Evolutionary conservation across 2,329 filamentous ascomycete genomes (phyloP).

Genomic region (Microsporum ferrugineum): DNA sequence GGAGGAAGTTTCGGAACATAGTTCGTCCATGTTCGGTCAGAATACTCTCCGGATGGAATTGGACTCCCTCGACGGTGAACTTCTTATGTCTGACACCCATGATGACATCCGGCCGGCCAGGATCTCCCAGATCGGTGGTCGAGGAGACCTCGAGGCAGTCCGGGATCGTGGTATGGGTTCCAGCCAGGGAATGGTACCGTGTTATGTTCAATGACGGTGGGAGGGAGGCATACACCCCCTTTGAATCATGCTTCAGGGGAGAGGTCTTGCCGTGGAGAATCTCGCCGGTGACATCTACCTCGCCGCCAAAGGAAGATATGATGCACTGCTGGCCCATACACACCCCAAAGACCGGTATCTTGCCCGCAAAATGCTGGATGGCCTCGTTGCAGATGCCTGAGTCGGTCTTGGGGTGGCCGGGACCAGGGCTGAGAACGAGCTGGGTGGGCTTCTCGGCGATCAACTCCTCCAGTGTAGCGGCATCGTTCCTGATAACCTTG

Average conservation of each 20-base stretch:
- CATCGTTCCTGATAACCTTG: slow-evolving; percentile 82
- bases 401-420: slow-evolving; percentile 82
- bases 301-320: slow-evolving; percentile 82
- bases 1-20: slow-evolving; percentile 89
- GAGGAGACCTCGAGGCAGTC: slow-evolving; percentile 79
- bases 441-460: slow-evolving; percentile 79
- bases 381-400: slow-evolving; percentile 88
- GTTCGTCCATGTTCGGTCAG: slow-evolving; percentile 74
- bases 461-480: slow-evolving; percentile 74
- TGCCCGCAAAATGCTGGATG: slow-evolving; percentile 82
- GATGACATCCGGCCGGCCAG: slow-evolving; percentile 70
- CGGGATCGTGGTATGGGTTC: slow-evolving; percentile 77
- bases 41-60: slow-evolving; percentile 97
- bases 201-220: slow-evolving; percentile 76
- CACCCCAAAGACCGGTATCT: slow-evolving; percentile 91
- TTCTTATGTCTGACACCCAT: slow-evolving; percentile 95
- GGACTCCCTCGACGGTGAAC: slow-evolving; percentile 83
- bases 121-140: slow-evolving; percentile 63
- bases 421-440: slow-evolving; percentile 86
- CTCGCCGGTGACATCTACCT: slow-evolving; percentile 85
- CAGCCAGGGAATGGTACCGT: slow-evolving; percentile 89
- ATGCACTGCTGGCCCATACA: slow-evolving; percentile 99
- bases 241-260: slow-evolving; percentile 72
- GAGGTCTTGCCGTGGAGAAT: slow-evolving; percentile 97
- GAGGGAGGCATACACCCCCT: slow-evolving; percentile 81